Evolutionary conservation across 768 basidiomycete species (phyloP).

Genomic region (Antrodiella citrinella): DNA sequence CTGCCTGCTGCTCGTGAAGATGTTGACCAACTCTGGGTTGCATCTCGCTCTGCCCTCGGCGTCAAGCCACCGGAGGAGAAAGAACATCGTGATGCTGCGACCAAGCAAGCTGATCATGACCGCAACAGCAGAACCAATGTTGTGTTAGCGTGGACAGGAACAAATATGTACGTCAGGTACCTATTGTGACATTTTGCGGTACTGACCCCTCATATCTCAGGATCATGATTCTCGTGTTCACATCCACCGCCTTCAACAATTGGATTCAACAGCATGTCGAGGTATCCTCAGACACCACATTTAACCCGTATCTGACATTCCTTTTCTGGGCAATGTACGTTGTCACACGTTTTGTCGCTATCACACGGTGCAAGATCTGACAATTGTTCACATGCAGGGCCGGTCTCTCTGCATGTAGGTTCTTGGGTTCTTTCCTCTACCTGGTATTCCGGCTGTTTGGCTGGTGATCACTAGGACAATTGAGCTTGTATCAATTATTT

Average conservation of each 20-base stretch:
- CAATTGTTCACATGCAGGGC: conserved; percentile 37
- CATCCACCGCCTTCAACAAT: conserved; percentile 64
- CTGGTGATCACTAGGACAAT: neutral
- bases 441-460: conserved; percentile 71
- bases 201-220: conserved; percentile 21
- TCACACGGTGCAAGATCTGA: neutral
- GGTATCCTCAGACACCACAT: conserved; percentile 40
- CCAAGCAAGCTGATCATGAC: conserved; percentile 84
- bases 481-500: neutral
- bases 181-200: conserved; percentile 2
- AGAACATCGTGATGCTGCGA: conserved; percentile 78
- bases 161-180: conserved; percentile 64
- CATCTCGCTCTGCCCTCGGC: conserved; percentile 63
- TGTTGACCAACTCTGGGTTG: conserved; percentile 80
- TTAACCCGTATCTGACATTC: conserved; percentile 87
- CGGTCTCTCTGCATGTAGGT: conserved; percentile 73
- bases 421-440: conserved; percentile 72
- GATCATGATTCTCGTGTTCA: conserved; percentile 68
- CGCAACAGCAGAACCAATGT: conserved; percentile 81
- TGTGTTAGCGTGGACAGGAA: conserved; percentile 75
- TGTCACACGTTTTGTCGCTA: neutral
- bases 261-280: conserved; percentile 61
- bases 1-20: conserved; percentile 78
- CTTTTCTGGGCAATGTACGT: conserved; percentile 61
- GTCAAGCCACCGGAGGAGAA: conserved; percentile 63